Evolutionary conservation across 371 early-diverging fungal species (phyloP), one percentile per base, ranked within the genome.

Genomic region (Vairimorpha apis): DNA sequence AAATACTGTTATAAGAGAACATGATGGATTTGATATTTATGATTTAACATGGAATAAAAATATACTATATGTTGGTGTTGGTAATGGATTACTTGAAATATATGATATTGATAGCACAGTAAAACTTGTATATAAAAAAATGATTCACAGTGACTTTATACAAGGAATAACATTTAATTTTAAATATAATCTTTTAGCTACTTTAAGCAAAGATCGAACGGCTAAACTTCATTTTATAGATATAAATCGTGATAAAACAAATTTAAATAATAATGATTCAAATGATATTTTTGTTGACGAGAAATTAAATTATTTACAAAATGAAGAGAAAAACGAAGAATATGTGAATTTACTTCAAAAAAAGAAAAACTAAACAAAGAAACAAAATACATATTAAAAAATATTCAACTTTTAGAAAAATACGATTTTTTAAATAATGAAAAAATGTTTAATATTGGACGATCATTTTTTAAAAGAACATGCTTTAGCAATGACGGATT

Each of bases 21-120:
- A 44, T 18, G 81, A 80, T 71, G 79, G 67, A 23, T 33, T 77
- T 16, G 81, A 83, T 76, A 78, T 75, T 63, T 79, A 79, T 63
- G 83, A 81, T 23, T n/a, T 79, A 41, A 38, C 37, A 2, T 81
- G 81, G 83, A 60, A 45, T 13, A 43, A 70, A 8, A 65, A 47
- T 29, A 25, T 60, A 65, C 58, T 74, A 49, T 60, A 67, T 58
- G 72, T 78, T 51, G 64, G 74, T n/a, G 58, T 79, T 69, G 18
- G 35, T 18, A 67, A 75, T 68, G 67, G 70, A 51, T 32, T 16
- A 45, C 21, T 81, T 58, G 49, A 75, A 44, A 43, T 53, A n/a
- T 70, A 71, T 55, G 16, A 77, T 41, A 64, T 62, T 14, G 35
- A 38, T 21, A 30, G 16, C 18, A n/a, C 32, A 13, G 2, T 14